Base-by-base conservation (phyloP, 176 grass and related monocot species). In the Ensete ventricosum region DNA sequence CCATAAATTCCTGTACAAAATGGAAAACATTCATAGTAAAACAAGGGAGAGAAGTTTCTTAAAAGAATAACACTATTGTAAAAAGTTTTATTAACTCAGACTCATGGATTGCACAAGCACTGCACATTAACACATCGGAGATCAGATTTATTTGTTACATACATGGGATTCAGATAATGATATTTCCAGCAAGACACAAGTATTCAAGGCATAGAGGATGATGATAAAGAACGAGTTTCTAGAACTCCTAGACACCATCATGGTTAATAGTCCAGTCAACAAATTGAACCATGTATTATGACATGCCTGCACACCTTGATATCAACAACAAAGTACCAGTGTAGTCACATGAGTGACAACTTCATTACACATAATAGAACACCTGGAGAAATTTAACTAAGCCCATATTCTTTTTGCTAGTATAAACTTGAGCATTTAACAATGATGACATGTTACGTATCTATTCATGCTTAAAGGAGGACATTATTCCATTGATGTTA, bases 1-100 rank as follows among this genome's bases (percentile, higher is more conserved):
- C 95, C 95, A 98, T 91, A 76, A 98, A 98, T 83, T 98, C 78
- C 90, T 92, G 84, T 74, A 50, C 67, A 25, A 53, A 83, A 25
- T 17, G 9, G 9, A 60, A 53, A 75, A 59, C 71, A 77, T 8
- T 34, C 54, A 78, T 13, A 25, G 20, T 77, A 20, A 64, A 75
- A 72, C 68, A 8, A 74, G 67, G 21, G 62, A 11, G 26, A 62
- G 67, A 67, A 23, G 20, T 34, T 67, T 10, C 64, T 25, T 34
- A 16, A 11, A 67, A 13, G 14, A 34, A 13, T 67, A 16, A 22
- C 9, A 23, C 9, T 9, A 22, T 64, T 64, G 11, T 4, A 16
- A 2, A 49, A 20, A 55, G 13, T 69, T 76, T 68, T 20, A 34
- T 52, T 6, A 60, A 22, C 9, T 62, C 27, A 21, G 8, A 43